Evolutionary conservation across 495 filamentous ascomycete genomes (phyloP), one percentile per base, ranked within the genome.

Genomic region (Aspergillus nidulans): DNA sequence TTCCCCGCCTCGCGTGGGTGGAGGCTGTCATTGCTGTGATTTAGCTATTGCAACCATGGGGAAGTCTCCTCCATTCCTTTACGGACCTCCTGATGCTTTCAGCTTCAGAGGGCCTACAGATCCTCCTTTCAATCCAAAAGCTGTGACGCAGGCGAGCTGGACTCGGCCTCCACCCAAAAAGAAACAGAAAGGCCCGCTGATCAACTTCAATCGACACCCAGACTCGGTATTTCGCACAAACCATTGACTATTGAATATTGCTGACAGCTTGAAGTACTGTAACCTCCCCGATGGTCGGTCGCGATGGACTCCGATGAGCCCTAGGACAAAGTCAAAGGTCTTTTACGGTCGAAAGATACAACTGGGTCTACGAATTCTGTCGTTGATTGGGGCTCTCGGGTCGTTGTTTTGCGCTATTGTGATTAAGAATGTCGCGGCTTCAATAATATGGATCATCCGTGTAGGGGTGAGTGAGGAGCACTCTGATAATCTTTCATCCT

Each of bases 171-270:
- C 69, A 12, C 77, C 74, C 12, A 82, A 78, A 52, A 73, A 78
- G n/a, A 87, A 87, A 76, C 77, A 71, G 26, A 78, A 87, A 24
- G 90, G 88, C 0, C 90, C 89, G 19, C 68, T 92, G 64, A 75
- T 96, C 52, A 77, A 86, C 55, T 81, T 94, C 73, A 90, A 90
- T 66, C 75, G 82, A 46, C 90, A 95, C 73, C 89, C 90, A 10
- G 90, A 95, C 61, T 80, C 78, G 41, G 87, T 91, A 83, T 60
- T 83, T 58, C 6, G n/a, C 12, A 38, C 2, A 34, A 4, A 36
- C 9, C 19, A 26, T 32, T 16, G 25, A 32, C 15, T 6, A 3
- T 8, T 13, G 23, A n/a, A 16, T 26, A 26, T 32, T 18, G 9
- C 62, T 59, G 59, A 64, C 56, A 26, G 49, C 54, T 36, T 54